These are phyloP conservation scores for Barnettozyma wickerhamii DNA, from an alignment of 805 yeast genomes.

Conservation along the genomic window DNA sequence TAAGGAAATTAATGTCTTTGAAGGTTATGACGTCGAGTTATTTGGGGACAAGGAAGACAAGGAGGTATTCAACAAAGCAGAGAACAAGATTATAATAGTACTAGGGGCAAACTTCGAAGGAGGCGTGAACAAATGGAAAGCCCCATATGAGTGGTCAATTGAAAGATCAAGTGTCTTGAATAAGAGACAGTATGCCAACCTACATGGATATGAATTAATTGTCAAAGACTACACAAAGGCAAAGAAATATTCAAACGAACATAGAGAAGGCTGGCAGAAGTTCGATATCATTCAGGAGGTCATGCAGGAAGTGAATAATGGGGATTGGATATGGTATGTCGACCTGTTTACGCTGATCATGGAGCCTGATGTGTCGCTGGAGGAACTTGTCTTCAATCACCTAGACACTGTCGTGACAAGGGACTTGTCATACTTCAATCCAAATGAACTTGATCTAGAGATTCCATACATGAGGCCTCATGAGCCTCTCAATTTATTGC, in stretches of 20 bases:
- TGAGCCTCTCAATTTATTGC: constrained; percentile 34
- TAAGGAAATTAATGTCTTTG: constrained; percentile 12
- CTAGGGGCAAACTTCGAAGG: constrained; percentile 38
- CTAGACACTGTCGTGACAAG: constrained; percentile 28
- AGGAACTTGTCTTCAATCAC: constrained; percentile 30
- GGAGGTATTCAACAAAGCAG: constrained; percentile 11
- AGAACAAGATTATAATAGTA: constrained; percentile 32
- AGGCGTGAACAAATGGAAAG: constrained; percentile 37
- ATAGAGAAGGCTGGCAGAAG: constrained; percentile 44
- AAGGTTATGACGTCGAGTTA: constrained; percentile 12
- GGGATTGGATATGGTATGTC: constrained; percentile 39
- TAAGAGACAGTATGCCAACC: constrained; percentile 43
- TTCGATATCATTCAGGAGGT: constrained; percentile 33
- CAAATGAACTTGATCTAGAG: constrained; percentile 30
- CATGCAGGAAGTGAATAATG: constrained; percentile 29
- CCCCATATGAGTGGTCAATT: constrained; percentile 39
- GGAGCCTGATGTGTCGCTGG: constrained; percentile 35
- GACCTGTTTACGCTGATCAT: constrained; percentile 37
- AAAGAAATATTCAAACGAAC: constrained; percentile 45
- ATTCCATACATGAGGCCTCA: constrained; percentile 26
- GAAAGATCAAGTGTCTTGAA: constrained; percentile 45
- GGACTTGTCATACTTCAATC: constrained; percentile 33
- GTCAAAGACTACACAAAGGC: constrained; percentile 42
- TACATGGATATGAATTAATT: constrained; percentile 45
- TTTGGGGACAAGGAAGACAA: not conserved